Percentiles rank a stretch among this genome's conserved stretches.
Conservation (phyloP, 2,329 filamentous ascomycete species). For the Cercospora citrullina region DNA sequence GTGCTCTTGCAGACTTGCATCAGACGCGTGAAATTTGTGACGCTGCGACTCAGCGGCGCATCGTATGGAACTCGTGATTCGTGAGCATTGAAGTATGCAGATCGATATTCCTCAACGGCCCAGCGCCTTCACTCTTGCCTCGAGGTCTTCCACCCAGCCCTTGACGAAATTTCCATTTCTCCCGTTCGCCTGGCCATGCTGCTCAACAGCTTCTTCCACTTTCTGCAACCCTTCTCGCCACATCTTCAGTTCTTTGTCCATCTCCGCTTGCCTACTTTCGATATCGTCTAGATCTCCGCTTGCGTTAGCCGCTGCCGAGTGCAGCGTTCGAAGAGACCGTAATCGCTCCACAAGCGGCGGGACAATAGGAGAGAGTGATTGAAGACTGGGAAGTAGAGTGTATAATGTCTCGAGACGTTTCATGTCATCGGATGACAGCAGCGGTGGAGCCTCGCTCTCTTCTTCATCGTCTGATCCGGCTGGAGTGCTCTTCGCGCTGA, state of each 20-base stretch:
- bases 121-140: constrained; percentile 65
- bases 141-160: constrained; percentile 83
- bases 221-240: constrained; percentile 81
- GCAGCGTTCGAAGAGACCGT: constrained; percentile 77
- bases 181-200: constrained; percentile 68
- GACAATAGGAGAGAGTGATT: constrained; percentile 78
- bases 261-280: constrained; percentile 77
- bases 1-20: background rate
- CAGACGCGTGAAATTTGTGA: background rate
- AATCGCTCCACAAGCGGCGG: constrained; percentile 83
- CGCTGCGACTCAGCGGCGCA: background rate
- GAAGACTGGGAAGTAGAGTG: constrained; percentile 82
- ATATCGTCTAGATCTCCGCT: constrained; percentile 73
- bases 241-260: constrained; percentile 77
- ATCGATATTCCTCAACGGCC: constrained; percentile 11
- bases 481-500: constrained; percentile 10
- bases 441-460: constrained; percentile 39
- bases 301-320: constrained; percentile 81
- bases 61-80: background rate
- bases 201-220: constrained; percentile 72
- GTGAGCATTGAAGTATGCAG: background rate
- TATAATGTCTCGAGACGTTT: constrained; percentile 91
- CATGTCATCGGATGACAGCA: constrained; percentile 62
- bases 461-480: constrained; percentile 21
- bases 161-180: constrained; percentile 83